phyloP scores from a whole-genome alignment of 441 rosid species.

The Brassica balearica region DNA sequence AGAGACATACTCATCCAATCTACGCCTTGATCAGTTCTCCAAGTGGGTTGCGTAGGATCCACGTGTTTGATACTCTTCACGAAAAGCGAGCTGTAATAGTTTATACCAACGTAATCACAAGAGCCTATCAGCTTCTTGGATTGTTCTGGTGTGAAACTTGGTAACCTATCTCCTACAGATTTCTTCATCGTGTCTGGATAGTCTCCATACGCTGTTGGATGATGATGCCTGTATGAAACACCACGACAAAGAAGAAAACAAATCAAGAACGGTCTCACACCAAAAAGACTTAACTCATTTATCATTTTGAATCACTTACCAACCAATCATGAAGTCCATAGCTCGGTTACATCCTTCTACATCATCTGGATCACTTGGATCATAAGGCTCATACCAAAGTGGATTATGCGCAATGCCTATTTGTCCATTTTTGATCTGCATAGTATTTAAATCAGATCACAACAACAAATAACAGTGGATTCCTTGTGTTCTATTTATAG shows the following conservation, averaged over 20 bases:
- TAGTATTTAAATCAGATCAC: constrained; percentile 13
- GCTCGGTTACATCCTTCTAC: constrained; percentile 41
- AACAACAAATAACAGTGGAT: not conserved
- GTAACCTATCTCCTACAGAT: constrained; percentile 40
- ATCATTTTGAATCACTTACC: constrained; percentile 32
- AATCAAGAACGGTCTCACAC: constrained; percentile 1
- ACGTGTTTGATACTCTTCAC: constrained; percentile 37
- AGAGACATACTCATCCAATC: constrained; percentile 43
- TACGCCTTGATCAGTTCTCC: constrained; percentile 38
- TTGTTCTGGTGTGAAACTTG: constrained; percentile 44
- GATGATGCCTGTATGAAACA: constrained; percentile 43
- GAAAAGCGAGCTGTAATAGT: constrained; percentile 53
- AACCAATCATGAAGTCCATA: constrained; percentile 49
- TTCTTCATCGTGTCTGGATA: constrained; percentile 46
- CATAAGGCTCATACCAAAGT: constrained; percentile 46
- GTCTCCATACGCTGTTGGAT: constrained; percentile 49
- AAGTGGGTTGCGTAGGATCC: constrained; percentile 36
- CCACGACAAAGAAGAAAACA: constrained; percentile 5
- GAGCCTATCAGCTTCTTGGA: constrained; percentile 42
- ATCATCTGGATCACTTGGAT: constrained; percentile 37
- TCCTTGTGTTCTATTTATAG: too few species aligned
- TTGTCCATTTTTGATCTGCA: constrained; percentile 42
- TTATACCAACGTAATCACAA: constrained; percentile 47
- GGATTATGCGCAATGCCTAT: constrained; percentile 46
- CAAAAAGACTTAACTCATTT: not conserved